Conservation (phyloP, 169 alveolate genomes). For the Plasmodium gonderi region DNA sequence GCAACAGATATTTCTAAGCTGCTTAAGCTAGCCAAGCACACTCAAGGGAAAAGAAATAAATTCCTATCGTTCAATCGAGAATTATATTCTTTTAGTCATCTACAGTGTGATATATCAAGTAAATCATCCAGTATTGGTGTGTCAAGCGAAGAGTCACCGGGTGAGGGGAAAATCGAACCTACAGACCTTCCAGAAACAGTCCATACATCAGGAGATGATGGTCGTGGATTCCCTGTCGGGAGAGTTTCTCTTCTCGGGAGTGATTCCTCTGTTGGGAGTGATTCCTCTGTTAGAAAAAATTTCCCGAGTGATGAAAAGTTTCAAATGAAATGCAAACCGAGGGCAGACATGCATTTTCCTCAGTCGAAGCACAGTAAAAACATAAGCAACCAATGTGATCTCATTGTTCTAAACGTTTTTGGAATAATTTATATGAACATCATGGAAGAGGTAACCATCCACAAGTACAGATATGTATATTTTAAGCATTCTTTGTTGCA, state of each 20-base stretch:
- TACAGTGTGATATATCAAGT: background rate
- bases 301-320: background rate
- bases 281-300: background rate
- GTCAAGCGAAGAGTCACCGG: too few species aligned
- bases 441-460: constrained; percentile 26
- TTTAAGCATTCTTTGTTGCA: constrained; percentile 19
- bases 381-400: background rate
- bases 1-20: background rate
- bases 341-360: too few species aligned
- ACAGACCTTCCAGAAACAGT: background rate
- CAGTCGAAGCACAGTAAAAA: too few species aligned
- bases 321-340: background rate
- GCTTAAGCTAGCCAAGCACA: background rate
- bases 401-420: constrained; percentile 20
- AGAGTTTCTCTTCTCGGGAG: background rate
- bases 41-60: background rate
- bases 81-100: background rate
- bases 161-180: too few species aligned
- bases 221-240: background rate
- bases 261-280: background rate
- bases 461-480: constrained; percentile 34
- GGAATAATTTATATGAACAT: constrained; percentile 23
- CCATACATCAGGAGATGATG: background rate
- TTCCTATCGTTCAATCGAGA: constrained; percentile 5
- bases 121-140: too few species aligned